These are phyloP conservation scores for Orbilia oligospora DNA, from an alignment of 2,329 filamentous ascomycete genomes.

Conservation along the genomic window DNA sequence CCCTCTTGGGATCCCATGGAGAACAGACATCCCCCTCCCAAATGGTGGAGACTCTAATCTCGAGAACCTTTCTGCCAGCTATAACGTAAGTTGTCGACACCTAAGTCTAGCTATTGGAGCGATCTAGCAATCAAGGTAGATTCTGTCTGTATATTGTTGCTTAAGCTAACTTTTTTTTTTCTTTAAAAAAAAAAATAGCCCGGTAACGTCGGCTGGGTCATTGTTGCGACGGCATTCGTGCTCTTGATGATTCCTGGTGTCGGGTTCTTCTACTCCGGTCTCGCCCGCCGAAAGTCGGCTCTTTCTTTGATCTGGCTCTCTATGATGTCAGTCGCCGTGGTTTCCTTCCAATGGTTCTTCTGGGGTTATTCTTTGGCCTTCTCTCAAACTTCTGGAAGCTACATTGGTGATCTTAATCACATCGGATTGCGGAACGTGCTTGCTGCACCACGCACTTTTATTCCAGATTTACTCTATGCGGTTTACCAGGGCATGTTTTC, in stretches of 20 bases:
- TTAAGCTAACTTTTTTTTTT: background rate
- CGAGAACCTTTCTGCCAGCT: constrained; percentile 50
- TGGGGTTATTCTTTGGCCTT: constrained; percentile 91
- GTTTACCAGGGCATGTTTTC: constrained; percentile 92
- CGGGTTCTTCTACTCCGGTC: constrained; percentile 93
- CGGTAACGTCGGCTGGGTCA: constrained; percentile 86
- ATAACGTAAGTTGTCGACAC: constrained; percentile 48
- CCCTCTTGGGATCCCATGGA: constrained; percentile 49
- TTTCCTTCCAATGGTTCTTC: constrained; percentile 95
- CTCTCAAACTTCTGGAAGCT: constrained; percentile 81
- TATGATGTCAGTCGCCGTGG: constrained; percentile 82
- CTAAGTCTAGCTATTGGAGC: background rate
- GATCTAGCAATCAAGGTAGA: constrained; percentile 9
- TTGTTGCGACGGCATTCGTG: constrained; percentile 82
- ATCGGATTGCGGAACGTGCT: constrained; percentile 84
- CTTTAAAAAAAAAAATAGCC: no score
- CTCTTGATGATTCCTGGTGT: constrained; percentile 94
- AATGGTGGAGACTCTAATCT: constrained; percentile 51
- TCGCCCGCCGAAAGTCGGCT: constrained; percentile 89
- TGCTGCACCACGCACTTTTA: constrained; percentile 75
- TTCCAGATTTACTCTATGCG: constrained; percentile 88
- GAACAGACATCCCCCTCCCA: constrained; percentile 50
- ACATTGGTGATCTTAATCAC: constrained; percentile 83
- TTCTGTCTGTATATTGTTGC: background rate
- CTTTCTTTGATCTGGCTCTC: constrained; percentile 88